Conservation (phyloP, 208 protist genomes). For the Trypanosoma vivax region DNA sequence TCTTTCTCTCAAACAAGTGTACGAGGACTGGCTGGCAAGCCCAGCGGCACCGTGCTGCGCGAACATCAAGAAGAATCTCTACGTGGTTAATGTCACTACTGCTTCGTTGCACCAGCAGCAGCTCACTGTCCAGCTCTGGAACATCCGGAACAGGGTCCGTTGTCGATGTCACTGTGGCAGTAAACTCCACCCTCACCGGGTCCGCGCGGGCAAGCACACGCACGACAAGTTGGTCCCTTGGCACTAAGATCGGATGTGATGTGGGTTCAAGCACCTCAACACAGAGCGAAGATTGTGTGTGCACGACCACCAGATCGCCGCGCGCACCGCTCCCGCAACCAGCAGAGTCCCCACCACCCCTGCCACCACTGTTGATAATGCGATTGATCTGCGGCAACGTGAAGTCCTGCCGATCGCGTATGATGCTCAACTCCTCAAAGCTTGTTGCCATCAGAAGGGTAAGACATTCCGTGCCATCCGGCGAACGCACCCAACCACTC, state of each 20-base stretch:
- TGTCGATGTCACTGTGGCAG: constrained; percentile 19
- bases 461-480: constrained; percentile 30
- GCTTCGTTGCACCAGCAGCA: constrained; percentile 67
- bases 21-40: constrained; percentile 22
- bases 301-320: constrained; percentile 41
- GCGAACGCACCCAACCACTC: constrained; percentile 50
- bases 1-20: constrained; percentile 37
- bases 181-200: constrained; percentile 16
- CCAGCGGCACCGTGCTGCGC: constrained; percentile 18
- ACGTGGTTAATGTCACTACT: constrained; percentile 37
- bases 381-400: constrained; percentile 58
- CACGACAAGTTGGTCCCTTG: constrained; percentile 15
- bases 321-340: background rate
- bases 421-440: constrained; percentile 70
- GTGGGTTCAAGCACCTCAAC: constrained; percentile 49
- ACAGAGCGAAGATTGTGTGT: constrained; percentile 50
- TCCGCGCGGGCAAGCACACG: constrained; percentile 23
- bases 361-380: constrained; percentile 25
- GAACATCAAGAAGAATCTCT: constrained; percentile 54
- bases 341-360: background rate
- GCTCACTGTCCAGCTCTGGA: constrained; percentile 29
- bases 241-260: constrained; percentile 52
- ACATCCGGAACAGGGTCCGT: constrained; percentile 20
- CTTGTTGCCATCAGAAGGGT: constrained; percentile 63
- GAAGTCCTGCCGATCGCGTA: constrained; percentile 38